Evolutionary conservation across 345 rosid species (phyloP).

Genomic region (Leavenworthia alabamica): DNA sequence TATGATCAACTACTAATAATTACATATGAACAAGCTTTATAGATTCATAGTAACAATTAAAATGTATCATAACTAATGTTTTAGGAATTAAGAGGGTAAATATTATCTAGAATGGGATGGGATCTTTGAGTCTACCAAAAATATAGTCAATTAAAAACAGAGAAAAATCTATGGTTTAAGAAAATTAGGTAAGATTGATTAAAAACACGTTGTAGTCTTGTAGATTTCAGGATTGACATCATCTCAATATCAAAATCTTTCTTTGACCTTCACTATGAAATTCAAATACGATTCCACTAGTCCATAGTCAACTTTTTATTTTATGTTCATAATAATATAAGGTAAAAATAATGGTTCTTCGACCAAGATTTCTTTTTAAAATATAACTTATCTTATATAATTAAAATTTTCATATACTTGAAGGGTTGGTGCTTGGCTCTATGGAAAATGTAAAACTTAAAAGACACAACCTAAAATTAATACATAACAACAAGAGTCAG

Average conservation of each 20-base stretch:
- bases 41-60: not conserved
- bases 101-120: conserved; percentile 9
- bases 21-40: not conserved
- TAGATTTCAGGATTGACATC: conserved; percentile 4
- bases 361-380: not conserved
- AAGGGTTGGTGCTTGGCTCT: not conserved
- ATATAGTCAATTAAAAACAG: conserved; percentile 23
- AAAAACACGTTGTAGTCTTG: conserved; percentile 12
- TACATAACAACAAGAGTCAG: not conserved
- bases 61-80: not conserved
- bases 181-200: conserved; percentile 21
- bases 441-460: not conserved
- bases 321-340: not conserved
- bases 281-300: not conserved
- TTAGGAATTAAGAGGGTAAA: not conserved
- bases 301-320: not conserved
- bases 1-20: not conserved
- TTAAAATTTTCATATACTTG: not conserved
- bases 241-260: conserved; percentile 3
- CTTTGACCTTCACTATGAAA: not conserved
- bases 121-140: conserved; percentile 8
- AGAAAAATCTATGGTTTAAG: not conserved
- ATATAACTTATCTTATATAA: not conserved
- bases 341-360: conserved; percentile 1
- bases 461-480: too few species aligned